A percentile compares a stretch with the other conserved stretches of the same genome.
Evolutionary conservation across 2,329 filamentous ascomycete species (phyloP).

Genomic region (Aspergillus texensis): DNA sequence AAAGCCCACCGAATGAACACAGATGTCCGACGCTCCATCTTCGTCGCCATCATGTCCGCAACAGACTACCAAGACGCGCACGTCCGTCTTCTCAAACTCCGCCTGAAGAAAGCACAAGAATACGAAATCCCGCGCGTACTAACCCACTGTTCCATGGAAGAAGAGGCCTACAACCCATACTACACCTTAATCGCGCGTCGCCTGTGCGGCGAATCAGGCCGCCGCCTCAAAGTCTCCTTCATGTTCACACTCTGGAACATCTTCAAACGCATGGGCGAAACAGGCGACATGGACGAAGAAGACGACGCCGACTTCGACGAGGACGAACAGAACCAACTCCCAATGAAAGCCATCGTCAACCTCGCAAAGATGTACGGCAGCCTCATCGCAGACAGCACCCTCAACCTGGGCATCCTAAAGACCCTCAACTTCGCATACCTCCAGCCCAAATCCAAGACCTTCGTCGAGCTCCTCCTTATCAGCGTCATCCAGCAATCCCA

Average conservation of each 20-base stretch:
- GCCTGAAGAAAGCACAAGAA: slow-evolving; percentile 82
- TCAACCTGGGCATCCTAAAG: slow-evolving; percentile 62
- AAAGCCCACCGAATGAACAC: slow-evolving; percentile 84
- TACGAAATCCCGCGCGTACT: slow-evolving; percentile 85
- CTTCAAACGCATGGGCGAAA: slow-evolving; percentile 84
- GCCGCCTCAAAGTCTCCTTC: slow-evolving; percentile 78
- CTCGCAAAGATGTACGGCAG: slow-evolving; percentile 67
- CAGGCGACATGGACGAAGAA: slow-evolving; percentile 60
- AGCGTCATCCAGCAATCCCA: slow-evolving; percentile 71
- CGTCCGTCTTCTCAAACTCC: slow-evolving; percentile 75
- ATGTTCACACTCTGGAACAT: slow-evolving; percentile 85
- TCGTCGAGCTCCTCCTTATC: slow-evolving; percentile 80
- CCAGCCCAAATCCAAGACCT: slow-evolving; percentile 73
- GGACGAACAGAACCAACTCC: slow-evolving; percentile 57
- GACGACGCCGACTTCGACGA: slow-evolving; percentile 60
- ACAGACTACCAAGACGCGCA: slow-evolving; percentile 83
- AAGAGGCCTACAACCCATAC: slow-evolving; percentile 86
- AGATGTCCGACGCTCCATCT: slow-evolving; percentile 84
- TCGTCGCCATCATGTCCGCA: slow-evolving; percentile 85
- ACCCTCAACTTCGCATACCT: slow-evolving; percentile 76
- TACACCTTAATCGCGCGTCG: slow-evolving; percentile 83
- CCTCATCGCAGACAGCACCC: slow-evolving; percentile 61
- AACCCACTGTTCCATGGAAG: slow-evolving; percentile 81
- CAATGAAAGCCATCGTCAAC: slow-evolving; percentile 65
- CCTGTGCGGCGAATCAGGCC: slow-evolving; percentile 68